Percentiles rank a stretch among this genome's conserved stretches.
Conservation (phyloP, 2,329 filamentous ascomycete genomes). For the Berkeleyomyces basicola region DNA sequence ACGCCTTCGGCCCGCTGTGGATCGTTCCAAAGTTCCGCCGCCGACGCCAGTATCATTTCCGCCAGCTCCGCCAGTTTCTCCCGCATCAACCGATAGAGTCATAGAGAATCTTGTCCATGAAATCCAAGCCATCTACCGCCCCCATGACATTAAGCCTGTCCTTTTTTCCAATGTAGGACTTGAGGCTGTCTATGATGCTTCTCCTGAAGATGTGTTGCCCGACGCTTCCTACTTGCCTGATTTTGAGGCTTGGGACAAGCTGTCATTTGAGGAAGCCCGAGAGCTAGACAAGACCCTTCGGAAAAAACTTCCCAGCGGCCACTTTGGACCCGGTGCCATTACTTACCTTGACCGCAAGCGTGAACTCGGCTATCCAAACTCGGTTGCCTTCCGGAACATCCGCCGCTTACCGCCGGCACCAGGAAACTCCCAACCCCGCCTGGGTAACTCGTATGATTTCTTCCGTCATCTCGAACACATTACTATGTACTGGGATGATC, state of each 20-base stretch:
- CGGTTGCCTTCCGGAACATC: slow-evolving; percentile 43
- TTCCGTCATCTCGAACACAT: slow-evolving; percentile 45
- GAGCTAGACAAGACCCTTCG: slow-evolving; percentile 32
- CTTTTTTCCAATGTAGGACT: slow-evolving; percentile 43
- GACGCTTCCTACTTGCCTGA: slow-evolving; percentile 36
- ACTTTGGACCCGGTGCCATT: slow-evolving; percentile 37
- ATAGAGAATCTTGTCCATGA: slow-evolving; percentile 29
- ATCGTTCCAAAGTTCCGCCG: slow-evolving; percentile 37
- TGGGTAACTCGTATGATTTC: slow-evolving; percentile 51
- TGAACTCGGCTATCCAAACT: slow-evolving; percentile 40
- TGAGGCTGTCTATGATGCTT: slow-evolving; percentile 34
- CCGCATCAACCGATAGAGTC: slow-evolving; percentile 16
- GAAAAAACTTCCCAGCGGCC: slow-evolving; percentile 34
- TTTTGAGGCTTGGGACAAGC: slow-evolving; percentile 33
- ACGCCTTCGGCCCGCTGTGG: slow-evolving; percentile 18
- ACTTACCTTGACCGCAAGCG: slow-evolving; percentile 41
- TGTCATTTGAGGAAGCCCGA: slow-evolving; percentile 32
- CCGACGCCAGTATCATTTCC: slow-evolving; percentile 39
- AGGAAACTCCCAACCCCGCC: slow-evolving; percentile 35
- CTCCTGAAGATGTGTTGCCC: slow-evolving; percentile 35
- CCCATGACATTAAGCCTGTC: slow-evolving; percentile 29
- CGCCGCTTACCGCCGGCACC: slow-evolving; percentile 38
- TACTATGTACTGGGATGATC: slow-evolving; percentile 45
- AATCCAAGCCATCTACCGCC: slow-evolving; percentile 37
- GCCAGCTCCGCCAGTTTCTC: slow-evolving; percentile 16